Conservation (phyloP, 306 rosid species). For the Elaeagnus macrophylla region DNA sequence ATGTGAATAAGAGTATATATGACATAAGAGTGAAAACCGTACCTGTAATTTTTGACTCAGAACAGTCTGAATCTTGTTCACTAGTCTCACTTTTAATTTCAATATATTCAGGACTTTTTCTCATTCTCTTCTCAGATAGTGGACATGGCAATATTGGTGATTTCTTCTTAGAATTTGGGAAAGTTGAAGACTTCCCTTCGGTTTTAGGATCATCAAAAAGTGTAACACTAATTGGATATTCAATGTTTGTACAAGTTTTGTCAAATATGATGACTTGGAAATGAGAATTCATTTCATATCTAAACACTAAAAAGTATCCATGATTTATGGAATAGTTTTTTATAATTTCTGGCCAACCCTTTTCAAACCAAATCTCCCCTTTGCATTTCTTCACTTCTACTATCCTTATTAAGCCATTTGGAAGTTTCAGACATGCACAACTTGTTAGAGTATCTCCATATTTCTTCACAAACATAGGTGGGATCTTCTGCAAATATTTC, state of each 20-base stretch:
- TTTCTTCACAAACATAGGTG: slow-evolving; percentile 13
- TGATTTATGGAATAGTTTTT: slow-evolving; percentile 11
- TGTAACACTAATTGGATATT: background rate
- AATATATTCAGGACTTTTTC: no score
- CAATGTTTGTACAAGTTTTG: background rate
- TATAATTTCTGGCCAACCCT: slow-evolving; percentile 32
- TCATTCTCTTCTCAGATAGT: background rate
- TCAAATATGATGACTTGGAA: slow-evolving; percentile 9
- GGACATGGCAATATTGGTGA: background rate
- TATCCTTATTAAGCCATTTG: slow-evolving; percentile 9
- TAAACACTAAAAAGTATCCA: slow-evolving; percentile 17
- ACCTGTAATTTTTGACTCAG: no score
- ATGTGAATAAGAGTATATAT: no score
- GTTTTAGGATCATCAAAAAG: background rate
- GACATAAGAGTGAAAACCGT: no score
- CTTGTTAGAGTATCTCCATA: slow-evolving; percentile 13
- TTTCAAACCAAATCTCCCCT: slow-evolving; percentile 22
- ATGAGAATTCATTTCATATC: slow-evolving; percentile 1
- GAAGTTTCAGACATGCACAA: slow-evolving; percentile 19
- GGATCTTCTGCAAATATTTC: slow-evolving; percentile 33
- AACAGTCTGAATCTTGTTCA: no score
- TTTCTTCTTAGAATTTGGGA: background rate
- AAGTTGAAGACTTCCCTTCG: no score
- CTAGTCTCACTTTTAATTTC: no score
- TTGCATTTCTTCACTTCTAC: slow-evolving; percentile 9